phyloP scores from a whole-genome alignment of 768 basidiomycete species.

The Paxillus ammoniavirescens region DNA sequence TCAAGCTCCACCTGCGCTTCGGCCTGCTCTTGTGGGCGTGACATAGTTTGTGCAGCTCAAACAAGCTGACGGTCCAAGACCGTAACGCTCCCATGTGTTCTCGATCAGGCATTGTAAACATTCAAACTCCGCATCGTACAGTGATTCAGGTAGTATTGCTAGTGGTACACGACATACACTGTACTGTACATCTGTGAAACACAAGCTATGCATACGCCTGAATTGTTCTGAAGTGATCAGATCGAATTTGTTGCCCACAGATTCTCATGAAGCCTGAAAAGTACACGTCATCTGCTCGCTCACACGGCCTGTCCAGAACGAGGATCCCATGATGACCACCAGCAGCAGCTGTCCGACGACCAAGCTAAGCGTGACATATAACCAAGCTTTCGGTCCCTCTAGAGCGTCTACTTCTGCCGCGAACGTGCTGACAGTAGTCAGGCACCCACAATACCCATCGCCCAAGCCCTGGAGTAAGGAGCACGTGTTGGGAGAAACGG shows the following conservation, averaged over 20 bases:
- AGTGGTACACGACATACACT: too few relatives aligned
- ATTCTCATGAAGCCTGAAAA: conserved; percentile 26
- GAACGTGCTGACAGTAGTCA: conserved; percentile 94
- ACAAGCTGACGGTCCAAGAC: conserved; percentile 22
- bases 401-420: conserved; percentile 73
- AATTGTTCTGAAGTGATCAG: not conserved
- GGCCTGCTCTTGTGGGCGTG: conserved; percentile 39
- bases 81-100: conserved; percentile 10
- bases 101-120: conserved; percentile 25
- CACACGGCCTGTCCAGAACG: conserved; percentile 50
- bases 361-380: conserved; percentile 74
- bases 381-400: conserved; percentile 52
- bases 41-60: conserved; percentile 32
- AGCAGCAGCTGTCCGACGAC: conserved; percentile 65
- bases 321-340: conserved; percentile 69
- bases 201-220: too few relatives aligned
- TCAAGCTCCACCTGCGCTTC: conserved; percentile 52
- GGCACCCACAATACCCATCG: conserved; percentile 94
- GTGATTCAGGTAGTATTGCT: not conserved
- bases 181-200: too few relatives aligned
- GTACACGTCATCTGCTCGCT: conserved; percentile 50
- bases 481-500: conserved; percentile 54
- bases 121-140: conserved; percentile 30
- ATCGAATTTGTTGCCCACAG: not conserved
- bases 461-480: conserved; percentile 74